These are phyloP conservation scores for Nyssa sinensis DNA, from an alignment of 148 eudicot species.

Conservation along the genomic window DNA sequence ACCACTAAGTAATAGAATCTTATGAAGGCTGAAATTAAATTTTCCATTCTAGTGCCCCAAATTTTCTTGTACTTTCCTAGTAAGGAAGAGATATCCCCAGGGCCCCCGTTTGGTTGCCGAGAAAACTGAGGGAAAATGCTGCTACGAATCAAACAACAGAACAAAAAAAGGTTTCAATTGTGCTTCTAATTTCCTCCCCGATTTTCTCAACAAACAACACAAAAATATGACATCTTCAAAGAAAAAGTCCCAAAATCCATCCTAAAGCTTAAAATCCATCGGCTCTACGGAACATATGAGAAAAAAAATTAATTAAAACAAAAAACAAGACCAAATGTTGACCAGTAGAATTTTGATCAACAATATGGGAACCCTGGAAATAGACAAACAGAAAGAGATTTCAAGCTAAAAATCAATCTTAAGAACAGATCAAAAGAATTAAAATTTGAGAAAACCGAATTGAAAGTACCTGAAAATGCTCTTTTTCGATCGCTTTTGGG, in stretches of 20 bases:
- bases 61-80: too few relatives aligned
- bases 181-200: neutral
- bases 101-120: neutral
- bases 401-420: neutral
- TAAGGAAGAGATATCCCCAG: neutral
- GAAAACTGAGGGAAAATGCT: neutral
- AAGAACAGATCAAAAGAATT: neutral
- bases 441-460: neutral
- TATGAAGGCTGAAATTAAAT: neutral
- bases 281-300: neutral
- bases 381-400: neutral
- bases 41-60: too few relatives aligned
- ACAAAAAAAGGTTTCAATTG: neutral
- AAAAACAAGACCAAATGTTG: neutral
- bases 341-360: neutral
- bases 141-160: neutral
- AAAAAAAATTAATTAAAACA: neutral
- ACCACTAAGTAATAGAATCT: too few relatives aligned
- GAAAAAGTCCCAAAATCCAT: neutral
- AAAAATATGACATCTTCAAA: neutral
- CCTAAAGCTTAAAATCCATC: neutral
- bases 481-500: neutral
- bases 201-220: neutral
- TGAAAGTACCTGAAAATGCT: conserved; percentile 6
- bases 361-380: neutral